Percentiles rank a stretch among this genome's conserved stretches.
Evolutionary conservation across 306 rosid species (phyloP).

Genomic region (Pterocarpus santalinus): DNA sequence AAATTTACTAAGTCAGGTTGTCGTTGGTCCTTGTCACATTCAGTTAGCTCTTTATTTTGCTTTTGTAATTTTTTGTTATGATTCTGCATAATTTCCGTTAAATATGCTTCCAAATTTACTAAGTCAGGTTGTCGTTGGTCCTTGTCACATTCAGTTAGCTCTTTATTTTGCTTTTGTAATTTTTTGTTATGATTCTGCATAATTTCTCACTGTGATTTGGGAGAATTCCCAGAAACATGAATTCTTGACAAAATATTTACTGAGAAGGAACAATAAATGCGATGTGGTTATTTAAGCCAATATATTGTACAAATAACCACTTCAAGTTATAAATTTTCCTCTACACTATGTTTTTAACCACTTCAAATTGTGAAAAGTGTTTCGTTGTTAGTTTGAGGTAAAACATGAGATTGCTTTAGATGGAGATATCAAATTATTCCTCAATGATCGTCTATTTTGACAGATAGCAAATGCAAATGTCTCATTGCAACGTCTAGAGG

Average conservation of each 20-base stretch:
- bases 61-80: too few relatives aligned
- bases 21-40: slow-evolving; percentile 7
- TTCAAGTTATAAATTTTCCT: not conserved
- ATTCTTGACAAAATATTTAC: not conserved
- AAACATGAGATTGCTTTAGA: slow-evolving; percentile 31
- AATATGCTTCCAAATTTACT: slow-evolving; percentile 79
- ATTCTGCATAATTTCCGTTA: slow-evolving; percentile 69
- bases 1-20: slow-evolving; percentile 85
- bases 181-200: not conserved
- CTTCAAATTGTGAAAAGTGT: slow-evolving; percentile 22
- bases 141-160: not conserved
- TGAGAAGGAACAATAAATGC: not conserved
- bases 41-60: not conserved
- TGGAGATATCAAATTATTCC: slow-evolving; percentile 20
- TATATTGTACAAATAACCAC: not conserved
- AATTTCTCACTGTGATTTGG: not conserved
- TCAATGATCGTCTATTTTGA: slow-evolving; percentile 42
- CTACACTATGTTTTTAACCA: not conserved
- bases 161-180: too few relatives aligned
- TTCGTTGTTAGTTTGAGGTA: not conserved
- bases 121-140: slow-evolving; percentile 71
- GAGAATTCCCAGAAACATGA: not conserved
- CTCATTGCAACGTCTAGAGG: slow-evolving; percentile 87
- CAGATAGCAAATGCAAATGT: slow-evolving; percentile 88
- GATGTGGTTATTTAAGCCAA: not conserved